Base-by-base conservation (phyloP, 2,329 filamentous ascomycete genomes). In the Calonectria multiphialidica region DNA sequence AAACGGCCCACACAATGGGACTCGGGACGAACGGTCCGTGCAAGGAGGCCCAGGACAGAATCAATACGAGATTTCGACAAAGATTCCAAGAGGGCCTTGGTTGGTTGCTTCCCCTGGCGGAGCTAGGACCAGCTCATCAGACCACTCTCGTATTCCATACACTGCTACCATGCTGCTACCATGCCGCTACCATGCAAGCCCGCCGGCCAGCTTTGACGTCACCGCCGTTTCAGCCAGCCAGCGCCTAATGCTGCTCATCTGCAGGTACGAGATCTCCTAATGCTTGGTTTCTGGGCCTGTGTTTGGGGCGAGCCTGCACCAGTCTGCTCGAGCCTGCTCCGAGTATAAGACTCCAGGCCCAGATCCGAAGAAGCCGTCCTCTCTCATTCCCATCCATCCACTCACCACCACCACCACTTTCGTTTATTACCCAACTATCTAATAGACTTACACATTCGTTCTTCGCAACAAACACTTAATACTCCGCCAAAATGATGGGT, bases 401-500 rank as follows among this genome's bases (percentile, higher is more conserved):
- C 35, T 23, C 53, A 59, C 53, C 53, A 59, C 35, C n/a, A 40
- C 53, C 37, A 59, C 53, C 53, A 59, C 53, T 18, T 59, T 59
- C 53, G 53, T 59, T 59, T 59, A 23, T 33, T 25, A 25, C 53
- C 15, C 33, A 25, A 40, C 53, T 59, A 59, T 25, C 53, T 59
- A 59, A 59, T 59, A 59, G n/a, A 37, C 37, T 30, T 40, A 37
- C 49, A 59, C 53, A 59, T 59, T 59, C 53, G 53, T 59, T 59
- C 53, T 59, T 59, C 33, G n/a, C n/a, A 59, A 35, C 53, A 18
- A 57, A 13, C 23, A 40, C 53, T 40, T 59, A 59, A 59, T 59
- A 59, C 53, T 33, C 9, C 33, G 37, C 40, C 33, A 59, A 59
- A 40, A 59, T 59, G 53, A 59, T 59, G 53, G n/a, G 53, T 16